These are phyloP conservation scores for Aspergillus vadensis DNA, from an alignment of 2,329 filamentous ascomycete species.

Conservation along the genomic window DNA sequence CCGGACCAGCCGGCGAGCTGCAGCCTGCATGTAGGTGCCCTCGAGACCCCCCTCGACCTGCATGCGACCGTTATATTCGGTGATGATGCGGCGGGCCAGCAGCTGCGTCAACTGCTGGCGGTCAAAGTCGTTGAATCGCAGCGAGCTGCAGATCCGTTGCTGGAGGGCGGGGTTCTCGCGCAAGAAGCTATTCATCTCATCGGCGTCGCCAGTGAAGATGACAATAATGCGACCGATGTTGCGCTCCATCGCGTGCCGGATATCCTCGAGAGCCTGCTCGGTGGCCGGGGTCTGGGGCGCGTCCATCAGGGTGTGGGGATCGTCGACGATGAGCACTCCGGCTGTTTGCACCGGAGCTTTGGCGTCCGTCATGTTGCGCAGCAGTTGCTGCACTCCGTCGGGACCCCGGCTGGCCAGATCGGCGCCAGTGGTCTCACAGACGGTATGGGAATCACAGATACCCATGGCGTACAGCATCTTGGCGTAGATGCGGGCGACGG, in stretches of 20 bases:
- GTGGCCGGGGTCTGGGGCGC: slow-evolving; percentile 1
- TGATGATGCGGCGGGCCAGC: slow-evolving; percentile 16
- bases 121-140: slow-evolving; percentile 23
- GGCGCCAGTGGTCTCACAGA: slow-evolving; percentile 18
- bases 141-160: slow-evolving; percentile 19
- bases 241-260: slow-evolving; percentile 21
- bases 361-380: slow-evolving; percentile 15
- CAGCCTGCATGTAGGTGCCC: slow-evolving; percentile 23
- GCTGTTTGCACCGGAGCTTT: slow-evolving; percentile 12
- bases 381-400: slow-evolving; percentile 10
- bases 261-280: slow-evolving; percentile 14
- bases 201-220: slow-evolving; percentile 17
- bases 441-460: slow-evolving; percentile 16
- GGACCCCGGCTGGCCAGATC: slow-evolving; percentile 19
- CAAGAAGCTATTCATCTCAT: slow-evolving; percentile 17
- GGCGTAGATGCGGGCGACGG: slow-evolving; percentile 23
- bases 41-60: slow-evolving; percentile 25
- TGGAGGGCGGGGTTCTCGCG: slow-evolving; percentile 17
- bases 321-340: slow-evolving; percentile 21
- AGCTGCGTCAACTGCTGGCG: slow-evolving; percentile 16
- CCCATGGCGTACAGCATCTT: slow-evolving; percentile 23
- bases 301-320: slow-evolving; percentile 13
- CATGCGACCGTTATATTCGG: slow-evolving; percentile 21
- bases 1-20: slow-evolving; percentile 21
- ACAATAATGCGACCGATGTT: slow-evolving; percentile 18